Base-by-base conservation (phyloP, 306 rosid species). In the Boehmeria nivea region DNA sequence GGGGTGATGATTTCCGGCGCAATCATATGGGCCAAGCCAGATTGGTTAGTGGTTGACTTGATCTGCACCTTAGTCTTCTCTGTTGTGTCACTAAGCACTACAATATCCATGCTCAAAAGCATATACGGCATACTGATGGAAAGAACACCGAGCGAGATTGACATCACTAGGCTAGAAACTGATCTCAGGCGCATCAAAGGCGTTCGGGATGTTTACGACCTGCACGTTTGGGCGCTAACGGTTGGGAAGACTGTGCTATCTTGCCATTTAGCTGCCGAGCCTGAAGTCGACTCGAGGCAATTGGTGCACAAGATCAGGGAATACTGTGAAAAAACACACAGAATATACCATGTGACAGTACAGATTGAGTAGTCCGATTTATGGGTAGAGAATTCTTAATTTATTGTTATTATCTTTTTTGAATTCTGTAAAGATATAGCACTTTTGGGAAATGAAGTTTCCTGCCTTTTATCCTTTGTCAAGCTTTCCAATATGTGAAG, bases 1-100 rank as follows among this genome's bases (percentile, higher is more conserved):
- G 99, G 99, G 51, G 99, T 91, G 74, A 91, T 91, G 96, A 70
- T 87, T 55, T 87, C 87, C 6, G 99, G 94, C 71, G 95, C 78
- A 34, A 44, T 87, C 59, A 81, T 87, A 34, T 87, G 95, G 96
- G 76, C 54, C 1, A 64, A 75, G 74, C 96, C 99, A 6, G 68
- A 69, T 36, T 91, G 95, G 95, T 69, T 78, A 49, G 54, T 77
- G 21, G 89, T 83, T 34, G 95, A 87, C 49, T 81, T 91, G 42
- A 20, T 85, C 19, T 91, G 96, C 61, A 87, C 94, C 31, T 76
- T 91, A 39, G 20, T 82, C 37, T 91, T 87, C 64, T 85, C 95
- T 62, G 74, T 83, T 58, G 64, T 91, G 57, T 77, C 89, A 48
- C 67, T 91, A 15, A 27, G 78, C 54, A 79, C 96, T 15, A 91